Evolutionary conservation across 257 asterid genomes (phyloP).

Genomic region (Mentha longifolia): DNA sequence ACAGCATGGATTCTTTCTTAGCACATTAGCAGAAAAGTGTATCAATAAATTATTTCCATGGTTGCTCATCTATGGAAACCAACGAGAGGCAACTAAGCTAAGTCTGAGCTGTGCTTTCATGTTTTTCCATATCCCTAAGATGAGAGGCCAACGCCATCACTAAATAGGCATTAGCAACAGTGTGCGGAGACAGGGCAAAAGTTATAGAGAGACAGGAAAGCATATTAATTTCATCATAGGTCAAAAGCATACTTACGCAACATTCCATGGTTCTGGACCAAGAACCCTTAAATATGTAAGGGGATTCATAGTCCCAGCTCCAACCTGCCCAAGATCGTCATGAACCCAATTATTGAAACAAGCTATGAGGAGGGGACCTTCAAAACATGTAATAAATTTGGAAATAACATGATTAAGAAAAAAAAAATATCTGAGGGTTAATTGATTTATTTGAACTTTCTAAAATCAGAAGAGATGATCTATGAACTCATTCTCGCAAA

Average conservation of each 20-base stretch:
- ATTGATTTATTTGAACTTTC: not conserved
- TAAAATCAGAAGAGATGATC: not conserved
- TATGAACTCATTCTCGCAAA: constrained; percentile 20
- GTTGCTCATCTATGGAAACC: constrained; percentile 6
- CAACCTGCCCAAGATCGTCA: constrained; percentile 70
- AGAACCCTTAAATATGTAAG: constrained; percentile 91
- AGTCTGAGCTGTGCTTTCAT: not conserved
- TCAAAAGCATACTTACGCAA: constrained; percentile 73
- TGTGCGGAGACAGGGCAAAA: not conserved
- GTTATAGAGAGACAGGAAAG: not conserved
- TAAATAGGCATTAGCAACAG: not conserved
- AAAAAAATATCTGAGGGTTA: not conserved
- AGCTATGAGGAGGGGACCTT: constrained; percentile 15
- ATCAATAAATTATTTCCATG: not conserved
- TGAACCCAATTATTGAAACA: constrained; percentile 34
- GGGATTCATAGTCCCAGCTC: constrained; percentile 99
- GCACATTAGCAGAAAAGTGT: not conserved
- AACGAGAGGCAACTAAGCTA: constrained; percentile 17
- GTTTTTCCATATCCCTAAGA: not conserved
- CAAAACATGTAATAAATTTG: not conserved
- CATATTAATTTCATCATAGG: constrained; percentile 15
- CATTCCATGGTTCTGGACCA: constrained; percentile 99
- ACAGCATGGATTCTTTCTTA: constrained; percentile 1
- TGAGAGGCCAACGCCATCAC: not conserved
- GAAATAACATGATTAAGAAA: not conserved